Conservation (phyloP, 352 stramenopile genomes). For the Pythium rishiriense region DNA sequence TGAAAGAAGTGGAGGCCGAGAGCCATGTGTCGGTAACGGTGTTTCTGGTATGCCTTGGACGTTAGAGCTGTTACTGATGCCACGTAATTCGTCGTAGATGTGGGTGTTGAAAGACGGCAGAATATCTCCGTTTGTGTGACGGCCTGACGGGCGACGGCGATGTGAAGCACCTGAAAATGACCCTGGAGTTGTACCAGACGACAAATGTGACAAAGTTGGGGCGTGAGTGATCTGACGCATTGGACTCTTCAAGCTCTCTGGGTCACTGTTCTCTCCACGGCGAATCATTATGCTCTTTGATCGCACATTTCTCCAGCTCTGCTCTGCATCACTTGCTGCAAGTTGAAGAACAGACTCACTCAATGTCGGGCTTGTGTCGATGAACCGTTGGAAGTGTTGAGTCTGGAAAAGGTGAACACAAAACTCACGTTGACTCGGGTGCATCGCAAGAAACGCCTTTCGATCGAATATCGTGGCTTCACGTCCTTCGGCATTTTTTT, state of each 20-base stretch:
- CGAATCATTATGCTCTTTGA: conserved; percentile 43
- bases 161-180: conserved; percentile 7
- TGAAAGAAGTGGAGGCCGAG: conserved; percentile 6
- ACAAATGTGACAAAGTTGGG: conserved; percentile 23
- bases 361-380: conserved; percentile 39
- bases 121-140: conserved; percentile 10
- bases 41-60: not conserved
- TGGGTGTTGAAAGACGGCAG: conserved; percentile 17
- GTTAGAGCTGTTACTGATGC: not conserved
- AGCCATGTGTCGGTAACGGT: not conserved
- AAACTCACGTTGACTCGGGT: conserved; percentile 62
- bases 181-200: not conserved
- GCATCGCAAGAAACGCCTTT: conserved; percentile 52
- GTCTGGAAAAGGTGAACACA: conserved; percentile 72
- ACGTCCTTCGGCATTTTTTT: conserved; percentile 8
- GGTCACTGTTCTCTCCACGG: conserved; percentile 43
- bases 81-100: conserved; percentile 22
- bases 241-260: conserved; percentile 26
- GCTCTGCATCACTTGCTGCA: conserved; percentile 37
- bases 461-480: conserved; percentile 47
- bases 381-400: conserved; percentile 69
- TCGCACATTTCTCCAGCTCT: conserved; percentile 44
- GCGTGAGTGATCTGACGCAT: conserved; percentile 37
- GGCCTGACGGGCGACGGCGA: conserved; percentile 16
- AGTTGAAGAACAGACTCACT: conserved; percentile 25